Evolutionary conservation across 2,329 filamentous ascomycete genomes (phyloP).

Genomic region (Orbilia blumenaviensis): DNA sequence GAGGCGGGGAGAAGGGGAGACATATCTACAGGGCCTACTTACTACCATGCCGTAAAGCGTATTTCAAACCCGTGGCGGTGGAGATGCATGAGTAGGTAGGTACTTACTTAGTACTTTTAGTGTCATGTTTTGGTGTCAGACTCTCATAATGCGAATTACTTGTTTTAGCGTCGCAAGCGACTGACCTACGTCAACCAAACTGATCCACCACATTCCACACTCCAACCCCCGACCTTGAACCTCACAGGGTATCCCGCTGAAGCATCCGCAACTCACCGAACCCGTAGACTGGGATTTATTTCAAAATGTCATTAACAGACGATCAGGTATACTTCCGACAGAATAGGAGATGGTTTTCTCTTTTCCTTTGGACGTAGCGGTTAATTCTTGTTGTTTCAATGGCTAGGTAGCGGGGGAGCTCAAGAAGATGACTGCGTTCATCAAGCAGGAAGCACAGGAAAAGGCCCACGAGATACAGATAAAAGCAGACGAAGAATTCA

Average conservation of each 20-base stretch:
- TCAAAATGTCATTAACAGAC: constrained; percentile 40
- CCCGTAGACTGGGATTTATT: neutral
- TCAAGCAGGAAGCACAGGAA: constrained; percentile 96
- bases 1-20: too few relatives aligned
- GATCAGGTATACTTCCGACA: constrained; percentile 22
- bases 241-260: neutral
- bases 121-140: too few relatives aligned
- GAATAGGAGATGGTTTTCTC: too few relatives aligned
- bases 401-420: constrained; percentile 92
- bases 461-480: constrained; percentile 97
- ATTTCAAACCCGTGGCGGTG: too few relatives aligned
- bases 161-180: neutral
- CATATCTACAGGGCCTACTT: too few relatives aligned
- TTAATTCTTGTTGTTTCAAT: constrained; percentile 58
- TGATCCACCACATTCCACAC: neutral
- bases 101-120: neutral
- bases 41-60: too few relatives aligned
- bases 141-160: too few relatives aligned
- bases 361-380: neutral
- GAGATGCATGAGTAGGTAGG: neutral
- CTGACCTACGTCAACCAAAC: neutral
- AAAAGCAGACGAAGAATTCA: constrained; percentile 98
- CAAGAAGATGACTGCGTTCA: constrained; percentile 99
- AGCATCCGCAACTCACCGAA: neutral
- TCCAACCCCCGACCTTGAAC: neutral